Conservation (phyloP, 192 early-diverging fungal species). For the Coemansia sp. region DNA sequence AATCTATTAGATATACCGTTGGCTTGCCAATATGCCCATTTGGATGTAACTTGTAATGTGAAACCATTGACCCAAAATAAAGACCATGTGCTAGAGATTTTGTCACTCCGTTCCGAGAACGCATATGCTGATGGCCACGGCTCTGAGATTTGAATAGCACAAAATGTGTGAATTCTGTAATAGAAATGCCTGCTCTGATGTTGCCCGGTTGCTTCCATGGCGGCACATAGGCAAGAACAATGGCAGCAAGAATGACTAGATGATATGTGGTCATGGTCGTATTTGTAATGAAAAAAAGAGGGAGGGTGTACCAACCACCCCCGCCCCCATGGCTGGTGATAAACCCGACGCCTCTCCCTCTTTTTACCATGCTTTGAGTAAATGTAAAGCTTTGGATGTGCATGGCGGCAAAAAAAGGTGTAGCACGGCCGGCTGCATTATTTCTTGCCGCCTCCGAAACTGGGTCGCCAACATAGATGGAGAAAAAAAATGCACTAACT, state of each 20-base stretch:
- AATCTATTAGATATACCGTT: too few relatives aligned
- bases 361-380: slow-evolving; percentile 6
- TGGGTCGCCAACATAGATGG: background rate
- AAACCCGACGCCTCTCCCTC: slow-evolving; percentile 27
- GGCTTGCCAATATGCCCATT: too few relatives aligned
- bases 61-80: background rate
- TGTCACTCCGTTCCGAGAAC: background rate
- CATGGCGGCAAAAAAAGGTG: slow-evolving; percentile 1
- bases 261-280: slow-evolving; percentile 7
- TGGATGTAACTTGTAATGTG: too few relatives aligned
- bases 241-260: slow-evolving; percentile 6
- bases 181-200: background rate
- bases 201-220: background rate
- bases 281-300: background rate
- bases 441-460: background rate
- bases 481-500: background rate
- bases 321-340: slow-evolving; percentile 25
- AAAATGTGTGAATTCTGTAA: background rate
- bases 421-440: background rate
- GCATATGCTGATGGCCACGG: too few relatives aligned
- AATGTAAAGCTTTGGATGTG: slow-evolving; percentile 1
- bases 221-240: slow-evolving; percentile 2
- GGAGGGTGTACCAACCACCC: slow-evolving; percentile 35
- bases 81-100: background rate
- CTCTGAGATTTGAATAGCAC: background rate